Conservation (phyloP, 2,329 filamentous ascomycete species). For the Ophiostoma ulmi region DNA sequence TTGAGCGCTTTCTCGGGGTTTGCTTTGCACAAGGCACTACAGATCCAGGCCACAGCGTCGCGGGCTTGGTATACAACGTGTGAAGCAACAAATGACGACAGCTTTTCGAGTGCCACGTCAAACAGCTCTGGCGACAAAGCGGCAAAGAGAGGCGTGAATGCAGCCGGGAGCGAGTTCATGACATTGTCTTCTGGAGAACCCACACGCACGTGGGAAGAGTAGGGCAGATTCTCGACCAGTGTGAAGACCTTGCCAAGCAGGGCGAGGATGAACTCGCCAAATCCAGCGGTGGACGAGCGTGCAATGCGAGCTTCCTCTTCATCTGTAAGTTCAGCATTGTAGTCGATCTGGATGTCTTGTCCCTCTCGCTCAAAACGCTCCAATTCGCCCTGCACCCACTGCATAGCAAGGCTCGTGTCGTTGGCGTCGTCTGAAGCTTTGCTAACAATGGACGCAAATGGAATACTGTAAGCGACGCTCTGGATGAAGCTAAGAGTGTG, state of each 20-base stretch:
- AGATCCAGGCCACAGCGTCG: slow-evolving; percentile 98
- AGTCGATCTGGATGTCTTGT: slow-evolving; percentile 78
- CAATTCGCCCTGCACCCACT: slow-evolving; percentile 93
- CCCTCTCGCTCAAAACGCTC: slow-evolving; percentile 88
- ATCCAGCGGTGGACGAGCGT: slow-evolving; percentile 87
- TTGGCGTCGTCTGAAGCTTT: slow-evolving; percentile 60
- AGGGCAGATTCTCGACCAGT: slow-evolving; percentile 87
- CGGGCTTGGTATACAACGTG: slow-evolving; percentile 96
- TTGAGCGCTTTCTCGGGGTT: slow-evolving; percentile 90
- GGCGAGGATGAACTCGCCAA: slow-evolving; percentile 86
- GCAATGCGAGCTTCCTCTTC: slow-evolving; percentile 83
- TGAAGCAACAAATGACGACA: slow-evolving; percentile 82
- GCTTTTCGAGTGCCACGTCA: slow-evolving; percentile 84
- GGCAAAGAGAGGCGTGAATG: slow-evolving; percentile 83
- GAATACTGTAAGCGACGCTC: slow-evolving; percentile 92
- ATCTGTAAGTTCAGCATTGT: slow-evolving; percentile 73
- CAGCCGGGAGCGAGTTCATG: slow-evolving; percentile 88
- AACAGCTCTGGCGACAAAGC: slow-evolving; percentile 90
- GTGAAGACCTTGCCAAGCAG: slow-evolving; percentile 94
- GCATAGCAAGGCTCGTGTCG: slow-evolving; percentile 71
- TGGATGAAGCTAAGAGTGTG: slow-evolving; percentile 94
- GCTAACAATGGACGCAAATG: slow-evolving; percentile 71
- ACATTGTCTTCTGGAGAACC: slow-evolving; percentile 95
- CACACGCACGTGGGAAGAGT: slow-evolving; percentile 78
- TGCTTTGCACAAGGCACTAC: slow-evolving; percentile 92